Evolutionary conservation across 441 rosid species (phyloP), one percentile per base, ranked within the genome.

Genomic region (Lepidium campestre): DNA sequence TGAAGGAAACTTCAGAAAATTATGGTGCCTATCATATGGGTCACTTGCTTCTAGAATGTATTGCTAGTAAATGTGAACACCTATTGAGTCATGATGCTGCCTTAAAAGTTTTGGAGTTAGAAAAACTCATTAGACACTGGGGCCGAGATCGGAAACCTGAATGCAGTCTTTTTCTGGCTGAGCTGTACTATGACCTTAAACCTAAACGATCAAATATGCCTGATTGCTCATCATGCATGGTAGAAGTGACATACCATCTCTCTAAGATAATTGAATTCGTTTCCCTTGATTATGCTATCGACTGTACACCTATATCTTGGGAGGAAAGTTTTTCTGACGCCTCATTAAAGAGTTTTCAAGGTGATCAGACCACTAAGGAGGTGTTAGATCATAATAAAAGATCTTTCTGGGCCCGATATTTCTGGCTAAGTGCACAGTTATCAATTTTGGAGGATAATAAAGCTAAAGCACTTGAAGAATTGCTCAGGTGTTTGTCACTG

Each of bases 151-250:
- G 96, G 80, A 87, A 84, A 40, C 85, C 84, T 70, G 96, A 84
- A 74, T 95, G 98, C 78, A 83, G 88, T 83, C 91, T 95, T 71
- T 92, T 88, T 84, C 96, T 95, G 50, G 91, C 98, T 2, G 99
- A 95, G 79, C 76, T 95, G 71, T 92, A 85, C 76, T 80, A 83
- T 77, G 98, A 92, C 67, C 73, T 86, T 65, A 94, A 86, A 19
- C 80, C 81, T 57, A 73, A 82, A 72, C 83, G 82, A 73, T 76
- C 81, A 35, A 83, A 85, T 65, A 70, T 75, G 67, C 57, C 84
- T 46, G 83, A 81, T 77, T 64, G 70, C 61, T 71, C 89, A 32
- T 86, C 88, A 68, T 87, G 78, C 69, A 70, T 87, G 72, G 72
- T 78, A 1, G 97, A 95, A 75, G 83, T 85, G 55, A 82, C 98